phyloP scores from a whole-genome alignment of 495 filamentous ascomycete species.

The Mytilinidion resinicola region DNA sequence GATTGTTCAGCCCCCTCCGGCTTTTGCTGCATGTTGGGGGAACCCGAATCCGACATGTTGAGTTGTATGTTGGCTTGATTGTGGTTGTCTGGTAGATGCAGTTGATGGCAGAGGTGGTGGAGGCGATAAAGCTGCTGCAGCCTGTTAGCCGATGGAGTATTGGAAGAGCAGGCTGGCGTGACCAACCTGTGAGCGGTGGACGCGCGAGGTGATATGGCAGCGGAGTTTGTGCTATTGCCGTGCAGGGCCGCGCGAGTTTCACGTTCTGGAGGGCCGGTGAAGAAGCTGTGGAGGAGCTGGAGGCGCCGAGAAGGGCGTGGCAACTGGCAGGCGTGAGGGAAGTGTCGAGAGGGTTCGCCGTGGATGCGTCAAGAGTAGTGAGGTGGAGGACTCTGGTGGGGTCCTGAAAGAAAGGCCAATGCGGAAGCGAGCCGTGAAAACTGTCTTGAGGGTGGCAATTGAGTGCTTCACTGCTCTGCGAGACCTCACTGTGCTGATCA shows the following conservation, averaged over 20 bases:
- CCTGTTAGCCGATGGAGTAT: background rate
- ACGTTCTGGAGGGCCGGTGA: too few species aligned
- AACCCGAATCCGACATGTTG: conserved; percentile 45
- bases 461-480: background rate
- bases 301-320: too few species aligned
- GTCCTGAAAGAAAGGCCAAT: conserved; percentile 5
- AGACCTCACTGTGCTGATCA: background rate
- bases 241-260: too few species aligned
- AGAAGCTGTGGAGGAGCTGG: too few species aligned
- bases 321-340: too few species aligned
- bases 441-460: background rate
- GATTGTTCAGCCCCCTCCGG: conserved; percentile 48
- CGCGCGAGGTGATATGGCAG: conserved; percentile 5
- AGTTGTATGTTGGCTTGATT: background rate
- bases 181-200: conserved; percentile 12
- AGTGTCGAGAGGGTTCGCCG: too few species aligned
- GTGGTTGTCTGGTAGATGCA: background rate
- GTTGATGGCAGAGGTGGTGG: conserved; percentile 1
- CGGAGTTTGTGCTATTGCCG: conserved; percentile 12
- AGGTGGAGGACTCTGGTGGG: conserved; percentile 22
- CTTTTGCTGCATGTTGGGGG: conserved; percentile 47
- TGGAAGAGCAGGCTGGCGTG: conserved; percentile 2
- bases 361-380: background rate
- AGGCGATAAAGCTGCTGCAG: background rate
- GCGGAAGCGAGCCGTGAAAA: background rate